Conservation (phyloP, 805 yeast genomes). For the Cyberlindnera mycetangii region DNA sequence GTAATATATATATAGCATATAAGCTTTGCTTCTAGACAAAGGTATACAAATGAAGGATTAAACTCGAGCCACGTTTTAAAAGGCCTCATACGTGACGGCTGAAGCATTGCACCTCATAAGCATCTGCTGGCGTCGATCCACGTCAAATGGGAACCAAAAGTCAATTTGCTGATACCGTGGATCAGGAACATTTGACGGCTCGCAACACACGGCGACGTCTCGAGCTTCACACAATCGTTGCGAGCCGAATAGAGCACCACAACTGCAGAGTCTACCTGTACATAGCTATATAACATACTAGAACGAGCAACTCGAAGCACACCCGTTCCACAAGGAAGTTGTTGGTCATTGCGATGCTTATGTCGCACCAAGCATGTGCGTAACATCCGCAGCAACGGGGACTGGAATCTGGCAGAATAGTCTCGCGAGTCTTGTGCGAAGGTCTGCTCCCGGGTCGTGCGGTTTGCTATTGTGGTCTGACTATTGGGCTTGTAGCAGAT, state of each 20-base stretch:
- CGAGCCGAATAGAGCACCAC: too few species aligned
- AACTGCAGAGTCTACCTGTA: too few species aligned
- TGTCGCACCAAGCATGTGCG: not conserved
- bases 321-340: not conserved
- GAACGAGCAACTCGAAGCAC: too few species aligned
- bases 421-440: not conserved
- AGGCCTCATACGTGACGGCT: too few species aligned
- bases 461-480: too few species aligned
- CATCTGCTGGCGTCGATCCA: not conserved
- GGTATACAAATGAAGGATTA: too few species aligned
- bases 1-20: too few species aligned
- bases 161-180: not conserved
- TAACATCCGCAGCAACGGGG: not conserved
- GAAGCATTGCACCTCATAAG: not conserved
- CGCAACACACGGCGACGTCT: not conserved
- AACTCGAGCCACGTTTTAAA: too few species aligned
- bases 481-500: too few species aligned
- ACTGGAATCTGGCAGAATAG: not conserved
- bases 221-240: too few species aligned
- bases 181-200: conserved; percentile 1
- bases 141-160: not conserved
- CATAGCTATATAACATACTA: too few species aligned
- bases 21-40: too few species aligned
- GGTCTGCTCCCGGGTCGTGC: not conserved
- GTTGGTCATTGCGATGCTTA: conserved; percentile 2